Percentiles rank a stretch among this genome's conserved stretches.
Conservation (phyloP, 768 basidiomycete species). For the Mycena belliarum region DNA sequence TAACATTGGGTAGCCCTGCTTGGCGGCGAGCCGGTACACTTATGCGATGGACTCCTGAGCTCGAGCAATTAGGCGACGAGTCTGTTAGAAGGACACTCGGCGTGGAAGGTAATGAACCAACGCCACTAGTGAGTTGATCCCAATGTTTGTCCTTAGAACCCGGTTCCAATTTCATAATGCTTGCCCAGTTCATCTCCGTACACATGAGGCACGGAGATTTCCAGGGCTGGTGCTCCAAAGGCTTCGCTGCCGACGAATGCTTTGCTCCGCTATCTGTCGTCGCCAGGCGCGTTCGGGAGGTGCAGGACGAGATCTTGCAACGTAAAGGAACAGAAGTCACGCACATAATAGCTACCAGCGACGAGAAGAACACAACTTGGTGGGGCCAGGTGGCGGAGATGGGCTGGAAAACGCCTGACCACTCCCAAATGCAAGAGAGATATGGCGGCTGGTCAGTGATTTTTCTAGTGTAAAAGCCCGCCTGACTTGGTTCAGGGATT, state of each 20-base stretch:
- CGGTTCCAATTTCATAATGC: neutral
- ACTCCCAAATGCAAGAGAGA: slow-evolving; percentile 28
- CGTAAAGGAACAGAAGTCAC: slow-evolving; percentile 25
- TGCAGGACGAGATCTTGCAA: slow-evolving; percentile 28
- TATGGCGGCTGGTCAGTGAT: slow-evolving; percentile 26
- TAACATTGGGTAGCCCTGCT: no score
- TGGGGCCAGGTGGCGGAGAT: slow-evolving; percentile 30
- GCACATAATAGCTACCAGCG: slow-evolving; percentile 42
- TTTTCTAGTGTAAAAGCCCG: no score
- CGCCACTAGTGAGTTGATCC: slow-evolving; percentile 22
- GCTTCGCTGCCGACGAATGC: neutral
- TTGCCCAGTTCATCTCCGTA: slow-evolving; percentile 35
- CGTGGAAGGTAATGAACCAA: slow-evolving; percentile 19
- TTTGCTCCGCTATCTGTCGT: slow-evolving; percentile 31
- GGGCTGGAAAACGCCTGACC: slow-evolving; percentile 37
- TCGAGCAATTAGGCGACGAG: no score
- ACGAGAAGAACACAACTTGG: slow-evolving; percentile 38
- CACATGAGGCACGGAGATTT: slow-evolving; percentile 34
- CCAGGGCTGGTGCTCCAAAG: neutral
- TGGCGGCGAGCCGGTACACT: no score
- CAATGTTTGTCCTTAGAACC: no score
- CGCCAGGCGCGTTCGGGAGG: slow-evolving; percentile 32
- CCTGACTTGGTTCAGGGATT: no score
- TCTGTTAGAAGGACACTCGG: slow-evolving; percentile 22
- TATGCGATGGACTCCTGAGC: no score